A percentile compares a stretch with the other conserved stretches of the same genome.
Conservation (phyloP, 2,329 filamentous ascomycete species). For the Bipolaris sorokiniana region DNA sequence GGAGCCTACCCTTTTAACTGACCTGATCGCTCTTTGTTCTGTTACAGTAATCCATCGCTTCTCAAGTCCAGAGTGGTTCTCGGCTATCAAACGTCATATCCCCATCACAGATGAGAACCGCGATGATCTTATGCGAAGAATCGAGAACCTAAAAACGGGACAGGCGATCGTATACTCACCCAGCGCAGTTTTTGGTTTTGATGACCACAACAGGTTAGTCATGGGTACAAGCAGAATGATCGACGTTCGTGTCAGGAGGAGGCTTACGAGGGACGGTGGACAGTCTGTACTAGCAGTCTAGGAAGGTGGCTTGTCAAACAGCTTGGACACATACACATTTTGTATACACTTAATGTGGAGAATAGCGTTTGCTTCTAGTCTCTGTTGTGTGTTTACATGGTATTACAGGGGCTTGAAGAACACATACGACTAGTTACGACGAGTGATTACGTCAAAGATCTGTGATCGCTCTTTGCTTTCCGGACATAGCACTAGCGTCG, state of each 20-base stretch:
- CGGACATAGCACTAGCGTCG: too few relatives aligned
- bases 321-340: neutral
- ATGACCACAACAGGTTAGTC: slow-evolving; percentile 14
- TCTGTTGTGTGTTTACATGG: too few relatives aligned
- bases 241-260: slow-evolving; percentile 33
- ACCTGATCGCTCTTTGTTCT: slow-evolving; percentile 73
- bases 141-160: slow-evolving; percentile 51
- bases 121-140: neutral
- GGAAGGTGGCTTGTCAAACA: neutral
- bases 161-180: slow-evolving; percentile 59
- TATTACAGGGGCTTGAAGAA: too few relatives aligned
- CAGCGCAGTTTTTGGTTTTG: slow-evolving; percentile 49
- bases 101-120: neutral
- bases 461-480: too few relatives aligned
- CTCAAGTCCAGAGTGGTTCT: slow-evolving; percentile 1
- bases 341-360: neutral
- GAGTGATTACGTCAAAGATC: too few relatives aligned
- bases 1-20: slow-evolving; percentile 73
- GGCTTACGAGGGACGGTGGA: slow-evolving; percentile 26
- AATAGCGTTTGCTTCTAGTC: neutral
- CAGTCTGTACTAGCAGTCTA: slow-evolving; percentile 60
- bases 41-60: slow-evolving; percentile 65
- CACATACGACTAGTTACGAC: too few relatives aligned
- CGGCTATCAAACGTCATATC: neutral
- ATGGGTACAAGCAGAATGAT: slow-evolving; percentile 25